Evolutionary conservation across 345 rosid species (phyloP), one percentile per base, ranked within the genome.

Genomic region (Linum usitatissimum): DNA sequence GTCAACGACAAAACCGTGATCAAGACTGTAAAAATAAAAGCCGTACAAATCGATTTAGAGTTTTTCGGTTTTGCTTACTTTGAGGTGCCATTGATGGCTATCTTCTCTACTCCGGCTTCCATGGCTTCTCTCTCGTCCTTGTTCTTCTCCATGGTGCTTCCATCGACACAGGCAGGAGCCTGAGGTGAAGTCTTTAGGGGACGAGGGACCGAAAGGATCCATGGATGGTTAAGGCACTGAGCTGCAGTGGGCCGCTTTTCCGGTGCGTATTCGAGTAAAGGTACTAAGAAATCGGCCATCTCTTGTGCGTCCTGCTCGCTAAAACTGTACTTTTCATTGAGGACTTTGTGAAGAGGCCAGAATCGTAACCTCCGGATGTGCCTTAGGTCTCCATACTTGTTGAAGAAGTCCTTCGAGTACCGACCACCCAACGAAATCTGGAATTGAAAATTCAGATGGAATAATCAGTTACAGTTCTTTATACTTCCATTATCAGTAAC

Each of bases 201-300:
- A 69, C 63, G 68, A 48, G 93, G 91, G 56, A 84, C 83, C 2
- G 82, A 77, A 67, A 65, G 74, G 60, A 92, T 34, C 98, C 96
- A 92, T 4, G 84, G 85, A 75, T 92, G 96, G 14, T 34, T 75
- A 53, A 92, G 90, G 82, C 88, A 89, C 62, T 87, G 79, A 70
- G 95, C 88, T 6, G 95, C 93, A 0, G 93, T 84, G 0, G 91
- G 93, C 76, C 96, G 79, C 80, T 87, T 92, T 30, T 89, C 98
- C 9, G 95, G 96, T 57, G 57, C 75, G 61, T 83, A 92, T 68
- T 87, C 83, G 55, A 92, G 96, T 38, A 92, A 60, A 14, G 96
- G 96, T 55, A 63, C 66, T 55, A 92, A 81, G 79, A 92, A 92
- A 45, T 87, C 91, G 51, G 78, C 81, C 88, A 92, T 68, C 58